phyloP scores from a whole-genome alignment of 2,329 filamentous ascomycete genomes.

The Diatrype stigma region DNA sequence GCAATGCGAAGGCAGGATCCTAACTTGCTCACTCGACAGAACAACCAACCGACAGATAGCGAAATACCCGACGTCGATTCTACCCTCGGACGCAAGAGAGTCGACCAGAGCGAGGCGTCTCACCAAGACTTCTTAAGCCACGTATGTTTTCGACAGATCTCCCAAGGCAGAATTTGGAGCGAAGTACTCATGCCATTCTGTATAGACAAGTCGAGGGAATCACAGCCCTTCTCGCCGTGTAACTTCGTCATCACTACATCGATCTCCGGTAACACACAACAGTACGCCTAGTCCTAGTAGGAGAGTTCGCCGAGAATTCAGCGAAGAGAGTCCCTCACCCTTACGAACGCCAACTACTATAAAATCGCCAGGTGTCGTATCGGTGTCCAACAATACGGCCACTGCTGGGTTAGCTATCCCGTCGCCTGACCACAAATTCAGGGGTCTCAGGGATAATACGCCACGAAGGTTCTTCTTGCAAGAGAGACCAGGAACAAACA shows the following conservation, averaged over 20 bases:
- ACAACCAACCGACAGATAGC: conserved; percentile 6
- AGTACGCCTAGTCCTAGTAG: not conserved
- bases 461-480: not conserved
- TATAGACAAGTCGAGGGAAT: not conserved
- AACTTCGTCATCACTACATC: not conserved
- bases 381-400: not conserved
- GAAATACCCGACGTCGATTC: conserved; percentile 6
- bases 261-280: not conserved
- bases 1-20: conserved; percentile 11
- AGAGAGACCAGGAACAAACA: not conserved
- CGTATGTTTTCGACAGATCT: not conserved
- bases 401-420: not conserved
- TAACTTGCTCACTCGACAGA: conserved; percentile 11
- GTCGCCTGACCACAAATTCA: not conserved
- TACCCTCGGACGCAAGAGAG: conserved; percentile 4
- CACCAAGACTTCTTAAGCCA: not conserved
- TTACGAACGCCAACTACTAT: not conserved
- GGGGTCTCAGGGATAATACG: not conserved
- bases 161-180: not conserved
- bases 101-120: not conserved
- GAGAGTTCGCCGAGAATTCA: not conserved
- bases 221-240: not conserved
- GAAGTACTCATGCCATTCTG: not conserved
- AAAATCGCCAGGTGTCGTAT: not conserved
- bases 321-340: not conserved